Evolutionary conservation across 768 basidiomycete genomes (phyloP).

Genomic region (Tricholoma sp.): DNA sequence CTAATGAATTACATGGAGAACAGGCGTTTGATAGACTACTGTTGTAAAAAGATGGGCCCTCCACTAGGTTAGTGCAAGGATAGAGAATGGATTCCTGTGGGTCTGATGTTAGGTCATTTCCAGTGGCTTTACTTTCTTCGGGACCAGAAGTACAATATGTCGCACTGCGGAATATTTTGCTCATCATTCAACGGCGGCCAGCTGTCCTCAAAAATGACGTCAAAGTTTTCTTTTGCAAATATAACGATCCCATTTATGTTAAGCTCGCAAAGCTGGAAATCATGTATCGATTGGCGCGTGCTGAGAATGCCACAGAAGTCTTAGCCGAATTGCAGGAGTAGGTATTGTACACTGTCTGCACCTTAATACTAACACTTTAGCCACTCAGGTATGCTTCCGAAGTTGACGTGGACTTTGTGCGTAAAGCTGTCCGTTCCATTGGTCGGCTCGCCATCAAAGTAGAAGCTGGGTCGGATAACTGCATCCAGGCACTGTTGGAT

Average conservation of each 20-base stretch:
- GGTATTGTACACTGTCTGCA: slow-evolving; percentile 17
- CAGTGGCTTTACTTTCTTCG: slow-evolving; percentile 92
- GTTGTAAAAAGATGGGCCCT: slow-evolving; percentile 98
- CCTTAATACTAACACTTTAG: slow-evolving; percentile 1
- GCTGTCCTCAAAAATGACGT: slow-evolving; percentile 94
- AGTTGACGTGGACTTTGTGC: slow-evolving; percentile 96
- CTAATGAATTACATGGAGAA: slow-evolving; percentile 99
- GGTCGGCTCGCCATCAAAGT: slow-evolving; percentile 99
- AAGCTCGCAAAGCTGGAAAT: slow-evolving; percentile 98
- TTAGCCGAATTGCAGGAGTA: slow-evolving; percentile 94
- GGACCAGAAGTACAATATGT: slow-evolving; percentile 99
- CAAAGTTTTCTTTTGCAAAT: slow-evolving; percentile 99
- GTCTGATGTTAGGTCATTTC: slow-evolving; percentile 3
- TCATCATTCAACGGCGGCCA: slow-evolving; percentile 95
- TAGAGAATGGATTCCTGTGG: slow-evolving; percentile 2
- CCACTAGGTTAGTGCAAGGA: slow-evolving; percentile 66
- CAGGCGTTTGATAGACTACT: slow-evolving; percentile 75
- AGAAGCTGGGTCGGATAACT: slow-evolving; percentile 78
- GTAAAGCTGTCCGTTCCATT: slow-evolving; percentile 96
- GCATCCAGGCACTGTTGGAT: slow-evolving; percentile 79
- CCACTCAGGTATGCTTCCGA: slow-evolving; percentile 85
- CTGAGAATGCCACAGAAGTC: slow-evolving; percentile 90
- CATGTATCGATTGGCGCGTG: slow-evolving; percentile 95
- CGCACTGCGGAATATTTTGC: slow-evolving; percentile 89
- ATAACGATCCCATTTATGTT: slow-evolving; percentile 98